phyloP scores from a whole-genome alignment of 176 grass and related monocot genomes.

The Chrysopogon serrulatus region DNA sequence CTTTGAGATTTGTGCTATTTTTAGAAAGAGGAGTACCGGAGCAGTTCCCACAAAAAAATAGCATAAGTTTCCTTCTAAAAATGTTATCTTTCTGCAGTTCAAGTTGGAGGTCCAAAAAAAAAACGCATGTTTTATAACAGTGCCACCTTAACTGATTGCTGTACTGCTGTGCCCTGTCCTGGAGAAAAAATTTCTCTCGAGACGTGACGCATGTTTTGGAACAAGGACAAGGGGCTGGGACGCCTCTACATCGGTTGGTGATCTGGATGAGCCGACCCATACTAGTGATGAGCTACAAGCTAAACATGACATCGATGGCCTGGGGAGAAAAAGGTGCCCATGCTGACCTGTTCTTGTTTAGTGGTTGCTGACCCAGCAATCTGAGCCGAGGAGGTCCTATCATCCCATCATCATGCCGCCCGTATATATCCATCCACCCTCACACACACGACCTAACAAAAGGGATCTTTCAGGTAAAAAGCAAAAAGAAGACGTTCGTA shows the following conservation, averaged over 20 bases:
- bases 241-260: too few relatives aligned
- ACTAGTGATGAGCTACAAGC: slow-evolving; percentile 31
- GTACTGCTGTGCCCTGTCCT: neutral
- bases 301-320: slow-evolving; percentile 15
- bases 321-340: neutral
- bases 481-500: neutral
- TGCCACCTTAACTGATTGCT: too few relatives aligned
- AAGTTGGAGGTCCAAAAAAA: too few relatives aligned
- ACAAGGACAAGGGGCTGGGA: neutral
- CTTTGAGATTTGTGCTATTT: too few relatives aligned
- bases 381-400: slow-evolving; percentile 21
- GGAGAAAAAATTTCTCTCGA: neutral
- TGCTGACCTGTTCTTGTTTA: slow-evolving; percentile 44
- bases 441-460: slow-evolving; percentile 25
- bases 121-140: too few relatives aligned
- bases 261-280: slow-evolving; percentile 42
- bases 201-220: slow-evolving; percentile 11
- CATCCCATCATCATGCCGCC: slow-evolving; percentile 35
- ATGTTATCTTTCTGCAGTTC: too few relatives aligned
- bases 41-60: too few relatives aligned
- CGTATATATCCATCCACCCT: neutral
- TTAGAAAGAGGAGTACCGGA: too few relatives aligned
- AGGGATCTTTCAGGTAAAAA: slow-evolving; percentile 46
- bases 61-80: too few relatives aligned
- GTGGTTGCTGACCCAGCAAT: slow-evolving; percentile 47